Conservation (phyloP, 2,329 filamentous ascomycete genomes). For the Ophiognomonia clavigignenti-juglandacearum region DNA sequence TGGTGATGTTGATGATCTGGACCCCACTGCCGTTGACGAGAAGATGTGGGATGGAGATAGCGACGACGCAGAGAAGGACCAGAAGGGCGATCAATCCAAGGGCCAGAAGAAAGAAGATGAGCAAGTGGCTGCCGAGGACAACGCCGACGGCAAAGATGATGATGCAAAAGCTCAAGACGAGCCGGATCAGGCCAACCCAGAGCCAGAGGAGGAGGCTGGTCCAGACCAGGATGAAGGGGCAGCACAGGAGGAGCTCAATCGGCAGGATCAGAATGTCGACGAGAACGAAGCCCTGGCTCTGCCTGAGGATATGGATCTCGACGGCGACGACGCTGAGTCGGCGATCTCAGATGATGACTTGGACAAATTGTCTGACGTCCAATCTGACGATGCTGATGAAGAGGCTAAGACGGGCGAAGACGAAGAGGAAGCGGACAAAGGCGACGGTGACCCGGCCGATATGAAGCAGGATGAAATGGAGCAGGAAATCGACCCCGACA, state of each 20-base stretch:
- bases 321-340: slow-evolving; percentile 21
- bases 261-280: slow-evolving; percentile 52
- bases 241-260: slow-evolving; percentile 51
- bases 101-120: slow-evolving; percentile 63
- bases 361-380: slow-evolving; percentile 42
- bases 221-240: slow-evolving; percentile 53
- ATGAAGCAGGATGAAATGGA: slow-evolving; percentile 67
- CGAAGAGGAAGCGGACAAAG: slow-evolving; percentile 25
- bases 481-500: slow-evolving; percentile 23
- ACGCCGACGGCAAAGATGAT: slow-evolving; percentile 38
- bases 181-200: slow-evolving; percentile 38
- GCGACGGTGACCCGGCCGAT: slow-evolving; percentile 34
- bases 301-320: slow-evolving; percentile 26
- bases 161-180: slow-evolving; percentile 34
- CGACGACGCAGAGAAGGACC: slow-evolving; percentile 77
- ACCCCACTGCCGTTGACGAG: slow-evolving; percentile 87
- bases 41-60: slow-evolving; percentile 96
- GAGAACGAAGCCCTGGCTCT: slow-evolving; percentile 23
- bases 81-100: slow-evolving; percentile 67
- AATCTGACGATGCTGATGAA: slow-evolving; percentile 19
- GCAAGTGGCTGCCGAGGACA: slow-evolving; percentile 54
- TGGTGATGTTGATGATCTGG: slow-evolving; percentile 85
- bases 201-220: slow-evolving; percentile 39
- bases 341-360: slow-evolving; percentile 20
- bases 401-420: slow-evolving; percentile 24